Conservation (phyloP, 2,329 filamentous ascomycete genomes). For the Claviceps monticola region DNA sequence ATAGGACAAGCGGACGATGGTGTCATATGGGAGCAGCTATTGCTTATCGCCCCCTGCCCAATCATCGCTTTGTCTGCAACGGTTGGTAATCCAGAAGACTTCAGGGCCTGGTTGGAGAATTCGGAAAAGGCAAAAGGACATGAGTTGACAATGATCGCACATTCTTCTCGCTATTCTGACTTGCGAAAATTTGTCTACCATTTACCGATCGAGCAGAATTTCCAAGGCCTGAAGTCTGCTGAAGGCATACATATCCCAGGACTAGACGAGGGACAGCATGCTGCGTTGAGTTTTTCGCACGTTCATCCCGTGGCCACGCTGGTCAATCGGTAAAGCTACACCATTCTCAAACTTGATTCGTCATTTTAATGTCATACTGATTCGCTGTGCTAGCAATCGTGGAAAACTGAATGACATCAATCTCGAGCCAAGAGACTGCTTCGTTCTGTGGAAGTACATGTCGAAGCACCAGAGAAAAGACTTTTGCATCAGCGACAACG, state of each 20-base stretch:
- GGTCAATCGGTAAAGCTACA: conserved; percentile 31
- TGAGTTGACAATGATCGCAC: conserved; percentile 53
- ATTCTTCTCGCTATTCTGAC: conserved; percentile 60
- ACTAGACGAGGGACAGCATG: conserved; percentile 28
- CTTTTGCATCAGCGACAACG: background rate
- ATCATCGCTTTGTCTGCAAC: conserved; percentile 72
- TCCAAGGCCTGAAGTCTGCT: conserved; percentile 34
- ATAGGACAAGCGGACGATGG: conserved; percentile 67
- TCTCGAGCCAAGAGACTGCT: conserved; percentile 59
- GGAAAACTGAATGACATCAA: conserved; percentile 53
- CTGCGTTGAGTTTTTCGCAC: conserved; percentile 37
- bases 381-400: conserved; percentile 25
- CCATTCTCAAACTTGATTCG: no score
- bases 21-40: conserved; percentile 63
- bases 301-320: conserved; percentile 55
- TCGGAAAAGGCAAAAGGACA: conserved; percentile 51
- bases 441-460: conserved; percentile 52
- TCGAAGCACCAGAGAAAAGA: conserved; percentile 34
- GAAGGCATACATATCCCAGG: conserved; percentile 29
- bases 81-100: conserved; percentile 60
- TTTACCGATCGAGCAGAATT: conserved; percentile 32
- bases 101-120: conserved; percentile 51
- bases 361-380: conserved; percentile 5
- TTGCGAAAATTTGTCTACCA: conserved; percentile 59
- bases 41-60: conserved; percentile 60